Base-by-base conservation (phyloP, 345 rosid species). In the Carallia brachiata region DNA sequence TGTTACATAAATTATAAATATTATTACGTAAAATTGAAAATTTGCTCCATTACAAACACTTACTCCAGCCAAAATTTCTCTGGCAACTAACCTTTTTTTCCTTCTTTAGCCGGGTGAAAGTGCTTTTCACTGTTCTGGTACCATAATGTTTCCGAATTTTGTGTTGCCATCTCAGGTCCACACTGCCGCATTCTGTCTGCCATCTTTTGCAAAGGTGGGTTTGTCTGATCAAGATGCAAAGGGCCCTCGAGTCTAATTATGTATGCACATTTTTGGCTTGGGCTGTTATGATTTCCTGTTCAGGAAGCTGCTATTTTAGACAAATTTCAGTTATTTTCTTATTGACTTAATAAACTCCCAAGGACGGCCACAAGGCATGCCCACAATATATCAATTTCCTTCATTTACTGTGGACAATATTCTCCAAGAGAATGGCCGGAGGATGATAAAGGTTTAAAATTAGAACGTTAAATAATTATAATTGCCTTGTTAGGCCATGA, bases 131-230 rank as follows among this genome's bases (percentile, higher is more conserved):
- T 61, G 13, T 61, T 69, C 32, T 44, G 6, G 19, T 18, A 12
- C 6, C 15, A 30, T 23, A 0, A 13, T 28, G 40, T 67, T 8
- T 16, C 13, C 32, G 31, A 15, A 8, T 15, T 62, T 53, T 5
- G 17, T 50, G 44, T 27, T 55, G 48, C 6, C 8, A 6, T 62
- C 55, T n/a, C 61, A 71, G 74, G 27, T 71, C 28, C 74, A 63
- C 40, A 40, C 74, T 53, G 74, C 74, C 39, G 64, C 75, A 13
- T 65, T 72, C 36, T 64, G 69, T 44, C 63, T 72, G 55, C 69
- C 75, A 12, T 31, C 70, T 47, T 72, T 65, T 16, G 70, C 70
- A 28, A 44, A n/a, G 27, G 52, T 31, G 63, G 60, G 28, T 28
- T 55, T 30, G 19, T 53, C 27, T 54, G 40, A 37, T 44, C 50